These are phyloP conservation scores for Chaetomium strumarium DNA, from an alignment of 2,329 filamentous ascomycete genomes.

Conservation along the genomic window DNA sequence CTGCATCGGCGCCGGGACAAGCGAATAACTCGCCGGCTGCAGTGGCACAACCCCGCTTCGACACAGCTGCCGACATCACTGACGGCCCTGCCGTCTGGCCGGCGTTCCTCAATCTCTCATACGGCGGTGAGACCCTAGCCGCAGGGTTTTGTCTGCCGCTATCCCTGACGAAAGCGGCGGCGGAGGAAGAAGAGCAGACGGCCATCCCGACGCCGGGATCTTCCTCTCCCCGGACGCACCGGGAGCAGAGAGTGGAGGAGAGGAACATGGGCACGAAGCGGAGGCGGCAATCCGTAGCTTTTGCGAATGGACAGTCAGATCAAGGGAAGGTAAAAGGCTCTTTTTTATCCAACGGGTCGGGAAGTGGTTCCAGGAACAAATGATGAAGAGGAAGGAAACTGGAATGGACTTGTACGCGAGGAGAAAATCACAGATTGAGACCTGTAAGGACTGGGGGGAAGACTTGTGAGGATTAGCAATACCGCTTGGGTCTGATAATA, in stretches of 20 bases:
- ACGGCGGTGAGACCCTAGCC: neutral
- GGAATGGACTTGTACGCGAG: neutral
- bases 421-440: neutral
- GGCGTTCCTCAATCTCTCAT: constrained; percentile 1
- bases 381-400: neutral
- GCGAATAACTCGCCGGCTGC: neutral
- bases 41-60: neutral
- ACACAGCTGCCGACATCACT: neutral
- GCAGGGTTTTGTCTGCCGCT: neutral
- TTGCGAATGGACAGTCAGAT: neutral
- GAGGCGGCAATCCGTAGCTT: neutral
- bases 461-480: neutral
- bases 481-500: neutral
- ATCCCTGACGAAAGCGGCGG: neutral
- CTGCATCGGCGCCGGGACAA: neutral
- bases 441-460: constrained; percentile 20
- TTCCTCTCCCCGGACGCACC: neutral
- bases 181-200: neutral
- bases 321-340: neutral
- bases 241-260: neutral
- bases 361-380: neutral
- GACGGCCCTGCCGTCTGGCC: constrained; percentile 15
- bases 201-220: neutral
- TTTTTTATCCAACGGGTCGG: neutral
- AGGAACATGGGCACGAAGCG: neutral